Evolutionary conservation across 345 rosid species (phyloP), one percentile per base, ranked within the genome.

Genomic region (Eucalyptus sp.): DNA sequence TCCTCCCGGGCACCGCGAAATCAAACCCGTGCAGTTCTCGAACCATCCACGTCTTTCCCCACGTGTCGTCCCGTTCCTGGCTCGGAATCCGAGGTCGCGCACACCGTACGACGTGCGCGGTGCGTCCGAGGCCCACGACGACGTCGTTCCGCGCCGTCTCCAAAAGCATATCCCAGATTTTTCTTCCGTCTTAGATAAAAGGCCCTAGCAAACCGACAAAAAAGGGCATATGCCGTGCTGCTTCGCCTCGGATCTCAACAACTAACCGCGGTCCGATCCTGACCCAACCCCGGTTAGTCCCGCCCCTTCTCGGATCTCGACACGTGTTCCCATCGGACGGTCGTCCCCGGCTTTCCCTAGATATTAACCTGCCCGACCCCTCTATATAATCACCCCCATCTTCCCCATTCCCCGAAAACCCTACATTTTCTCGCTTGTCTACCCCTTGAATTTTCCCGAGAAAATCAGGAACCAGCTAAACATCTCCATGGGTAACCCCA

Each of bases 401-500:
- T 13, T 10, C 43, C 18, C 10, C 13, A 7, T 7, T 48, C n/a
- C 62, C 62, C 87, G 16, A 50, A 22, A 50, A 25, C 48, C 25
- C 62, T 52, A 16, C 13, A 7, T 17, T 37, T 51, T 50, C 46
- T 58, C 6, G 29, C 46, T 52, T 2, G 0, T 56, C 29, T 24
- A 0, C 27, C 7, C 44, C 24, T 7, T 41, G 12, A 52, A 37
- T 20, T 76, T 41, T 20, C 84, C 29, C 29, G 84, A 41, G 84
- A 41, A 76, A 76, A 20, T 13, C 48, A 76, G 27, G 27, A 76
- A 10, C 46, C 48, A 3, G 48, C 46, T 14, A 10, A 3, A 33
- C 17, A 41, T 71, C 44, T 68, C 64, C 20, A 90, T 90, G 91
- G 90, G 76, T 4, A 92, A 91, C 86, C 93, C 93, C 31, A 92